phyloP scores from a whole-genome alignment of 2,329 filamentous ascomycete species.

The Aureobasidium sp. region DNA sequence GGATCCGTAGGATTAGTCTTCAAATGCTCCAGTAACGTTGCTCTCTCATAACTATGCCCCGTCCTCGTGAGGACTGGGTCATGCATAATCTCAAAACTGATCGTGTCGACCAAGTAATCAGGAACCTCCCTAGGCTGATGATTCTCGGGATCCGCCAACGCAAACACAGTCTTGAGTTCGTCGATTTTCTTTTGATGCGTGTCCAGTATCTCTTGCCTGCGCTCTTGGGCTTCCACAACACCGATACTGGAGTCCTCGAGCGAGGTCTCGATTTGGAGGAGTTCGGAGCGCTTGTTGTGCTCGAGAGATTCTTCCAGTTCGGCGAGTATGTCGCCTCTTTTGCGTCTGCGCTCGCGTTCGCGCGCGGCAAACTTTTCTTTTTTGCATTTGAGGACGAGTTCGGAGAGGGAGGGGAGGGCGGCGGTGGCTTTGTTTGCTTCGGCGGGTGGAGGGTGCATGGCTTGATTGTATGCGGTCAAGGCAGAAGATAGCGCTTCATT shows the following conservation, averaged over 20 bases:
- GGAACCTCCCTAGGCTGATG: constrained; percentile 54
- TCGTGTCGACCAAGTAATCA: constrained; percentile 71
- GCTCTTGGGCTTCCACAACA: constrained; percentile 39
- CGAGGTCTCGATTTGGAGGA: constrained; percentile 28
- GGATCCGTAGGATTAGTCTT: constrained; percentile 71
- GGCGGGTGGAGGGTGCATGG: constrained; percentile 48
- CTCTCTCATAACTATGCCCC: constrained; percentile 83
- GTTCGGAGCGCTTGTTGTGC: constrained; percentile 39
- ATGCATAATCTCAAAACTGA: constrained; percentile 66
- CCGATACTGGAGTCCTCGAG: constrained; percentile 34
- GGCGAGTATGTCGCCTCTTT: constrained; percentile 51
- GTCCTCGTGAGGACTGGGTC: constrained; percentile 60
- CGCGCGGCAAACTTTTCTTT: constrained; percentile 76
- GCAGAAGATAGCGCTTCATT: constrained; percentile 67
- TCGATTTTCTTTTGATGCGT: constrained; percentile 36
- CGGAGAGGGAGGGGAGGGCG: constrained; percentile 48
- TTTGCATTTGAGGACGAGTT: constrained; percentile 70
- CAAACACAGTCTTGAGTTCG: constrained; percentile 41
- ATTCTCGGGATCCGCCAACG: constrained; percentile 39
- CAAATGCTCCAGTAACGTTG: constrained; percentile 79
- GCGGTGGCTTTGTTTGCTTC: constrained; percentile 37
- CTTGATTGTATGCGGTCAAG: constrained; percentile 59
- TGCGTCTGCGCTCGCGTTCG: constrained; percentile 56
- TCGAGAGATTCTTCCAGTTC: constrained; percentile 52
- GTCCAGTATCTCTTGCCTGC: constrained; percentile 39